Conservation (phyloP, 1,139 yeast species). For the Yamadazyma blattariae region DNA sequence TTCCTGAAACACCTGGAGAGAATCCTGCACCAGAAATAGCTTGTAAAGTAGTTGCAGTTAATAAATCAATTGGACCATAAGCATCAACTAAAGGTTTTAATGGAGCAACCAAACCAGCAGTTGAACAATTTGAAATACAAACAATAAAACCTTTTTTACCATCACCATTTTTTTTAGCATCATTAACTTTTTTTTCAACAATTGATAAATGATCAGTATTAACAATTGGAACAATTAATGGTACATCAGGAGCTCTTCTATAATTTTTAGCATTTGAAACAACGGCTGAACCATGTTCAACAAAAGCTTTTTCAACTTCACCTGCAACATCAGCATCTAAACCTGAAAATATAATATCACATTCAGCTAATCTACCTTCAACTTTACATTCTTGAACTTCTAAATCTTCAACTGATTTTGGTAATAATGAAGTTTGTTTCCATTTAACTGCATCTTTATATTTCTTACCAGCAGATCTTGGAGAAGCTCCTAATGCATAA, state of each 20-base stretch:
- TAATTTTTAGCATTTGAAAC: conserved; percentile 95
- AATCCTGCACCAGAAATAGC: conserved; percentile 99
- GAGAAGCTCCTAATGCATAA: conserved; percentile 85
- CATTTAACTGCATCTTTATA: conserved; percentile 86
- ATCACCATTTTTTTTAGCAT: conserved; percentile 52
- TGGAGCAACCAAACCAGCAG: conserved; percentile 97
- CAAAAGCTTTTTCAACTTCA: conserved; percentile 80
- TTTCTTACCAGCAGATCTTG: conserved; percentile 88
- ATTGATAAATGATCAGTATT: conserved; percentile 90
- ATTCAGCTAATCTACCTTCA: conserved; percentile 69
- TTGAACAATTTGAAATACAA: conserved; percentile 96
- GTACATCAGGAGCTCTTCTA: conserved; percentile 85
- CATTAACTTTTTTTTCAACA: conserved; percentile 57
- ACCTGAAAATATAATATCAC: conserved; percentile 95
- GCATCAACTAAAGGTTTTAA: conserved; percentile 84
- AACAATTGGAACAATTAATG: conserved; percentile 91
- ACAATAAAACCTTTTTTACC: conserved; percentile 70
- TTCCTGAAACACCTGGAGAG: conserved; percentile 96
- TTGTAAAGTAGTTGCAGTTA: conserved; percentile 90
- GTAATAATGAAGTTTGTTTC: conserved; percentile 89
- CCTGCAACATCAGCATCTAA: conserved; percentile 94
- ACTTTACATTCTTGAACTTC: conserved; percentile 76
- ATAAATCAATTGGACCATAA: conserved; percentile 85
- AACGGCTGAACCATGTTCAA: conserved; percentile 76
- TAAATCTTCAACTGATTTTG: conserved; percentile 60